Evolutionary conservation across 495 filamentous ascomycete genomes (phyloP).

Genomic region (Penicillium psychrofluorescens): DNA sequence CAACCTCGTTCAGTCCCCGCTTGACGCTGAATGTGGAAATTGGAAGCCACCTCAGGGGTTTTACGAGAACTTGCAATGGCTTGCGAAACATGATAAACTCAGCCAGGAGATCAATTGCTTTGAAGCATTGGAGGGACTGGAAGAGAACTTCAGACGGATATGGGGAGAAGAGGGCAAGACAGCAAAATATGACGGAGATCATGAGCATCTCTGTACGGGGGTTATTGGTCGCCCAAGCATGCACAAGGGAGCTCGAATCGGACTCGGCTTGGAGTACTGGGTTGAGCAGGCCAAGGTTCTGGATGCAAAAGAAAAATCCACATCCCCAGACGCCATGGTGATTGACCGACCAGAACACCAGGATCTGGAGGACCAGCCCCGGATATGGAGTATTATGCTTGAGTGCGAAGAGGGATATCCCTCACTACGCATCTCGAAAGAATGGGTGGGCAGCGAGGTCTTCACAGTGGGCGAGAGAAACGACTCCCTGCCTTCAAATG

Average conservation of each 20-base stretch:
- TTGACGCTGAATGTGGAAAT: constrained; percentile 28
- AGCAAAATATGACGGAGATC: constrained; percentile 33
- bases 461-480: constrained; percentile 21
- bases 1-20: constrained; percentile 36
- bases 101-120: constrained; percentile 81
- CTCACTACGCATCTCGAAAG: constrained; percentile 39
- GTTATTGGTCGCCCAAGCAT: constrained; percentile 70
- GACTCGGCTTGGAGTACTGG: constrained; percentile 85
- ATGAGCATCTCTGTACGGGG: constrained; percentile 41
- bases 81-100: constrained; percentile 72
- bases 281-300: constrained; percentile 49
- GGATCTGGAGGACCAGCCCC: constrained; percentile 14
- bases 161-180: constrained; percentile 45
- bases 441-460: constrained; percentile 32
- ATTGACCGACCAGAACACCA: constrained; percentile 23
- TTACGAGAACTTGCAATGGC: constrained; percentile 69
- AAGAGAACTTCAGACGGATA: constrained; percentile 56
- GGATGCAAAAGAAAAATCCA: constrained; percentile 27
- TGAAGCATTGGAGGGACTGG: constrained; percentile 81
- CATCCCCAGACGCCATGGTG: constrained; percentile 27
- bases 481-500: constrained; percentile 13
- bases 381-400: constrained; percentile 31
- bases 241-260: constrained; percentile 64
- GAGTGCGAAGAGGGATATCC: constrained; percentile 45
- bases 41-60: constrained; percentile 64